These are phyloP conservation scores for Ceratobasidium sp. DNA, from an alignment of 1,284 basidiomycete species.

Conservation along the genomic window DNA sequence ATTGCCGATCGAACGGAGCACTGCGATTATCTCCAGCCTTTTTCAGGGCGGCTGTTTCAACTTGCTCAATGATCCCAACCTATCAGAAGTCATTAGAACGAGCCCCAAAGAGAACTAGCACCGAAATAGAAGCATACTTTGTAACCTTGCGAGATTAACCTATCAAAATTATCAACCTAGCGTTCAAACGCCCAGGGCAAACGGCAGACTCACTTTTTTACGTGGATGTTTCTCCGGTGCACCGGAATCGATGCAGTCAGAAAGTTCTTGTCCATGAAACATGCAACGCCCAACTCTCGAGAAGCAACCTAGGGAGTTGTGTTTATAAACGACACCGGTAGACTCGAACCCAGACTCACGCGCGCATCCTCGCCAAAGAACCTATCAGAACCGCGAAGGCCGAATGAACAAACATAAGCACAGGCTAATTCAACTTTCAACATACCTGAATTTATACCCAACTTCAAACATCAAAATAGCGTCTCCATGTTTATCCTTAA, in stretches of 20 bases:
- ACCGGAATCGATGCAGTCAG: conserved; percentile 85
- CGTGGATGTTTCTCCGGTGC: conserved; percentile 85
- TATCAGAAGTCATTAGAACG: conserved; percentile 10
- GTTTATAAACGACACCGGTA: conserved; percentile 16
- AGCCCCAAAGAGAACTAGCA: not conserved
- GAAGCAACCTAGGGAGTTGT: conserved; percentile 72
- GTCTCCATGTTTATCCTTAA: conserved; percentile 81
- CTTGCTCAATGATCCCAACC: conserved; percentile 93
- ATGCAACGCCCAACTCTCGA: conserved; percentile 85
- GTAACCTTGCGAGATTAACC: conserved; percentile 86
- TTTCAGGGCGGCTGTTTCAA: conserved; percentile 95
- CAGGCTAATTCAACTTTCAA: not conserved
- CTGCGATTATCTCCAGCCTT: conserved; percentile 88
- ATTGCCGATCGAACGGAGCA: conserved; percentile 82
- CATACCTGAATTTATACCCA: conserved; percentile 83
- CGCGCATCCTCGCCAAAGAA: conserved; percentile 93
- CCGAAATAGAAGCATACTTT: conserved; percentile 59
- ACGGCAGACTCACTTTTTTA: conserved; percentile 79
- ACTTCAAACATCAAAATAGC: conserved; percentile 88
- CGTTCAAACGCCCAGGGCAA: not conserved
- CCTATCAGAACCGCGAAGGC: conserved; percentile 50
- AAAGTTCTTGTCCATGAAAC: conserved; percentile 84
- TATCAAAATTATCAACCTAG: conserved; percentile 54
- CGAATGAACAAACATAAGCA: conserved; percentile 3
- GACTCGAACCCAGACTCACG: conserved; percentile 58